Conservation (phyloP, 2,329 filamentous ascomycete species). For the Aureobasidium sp. region DNA sequence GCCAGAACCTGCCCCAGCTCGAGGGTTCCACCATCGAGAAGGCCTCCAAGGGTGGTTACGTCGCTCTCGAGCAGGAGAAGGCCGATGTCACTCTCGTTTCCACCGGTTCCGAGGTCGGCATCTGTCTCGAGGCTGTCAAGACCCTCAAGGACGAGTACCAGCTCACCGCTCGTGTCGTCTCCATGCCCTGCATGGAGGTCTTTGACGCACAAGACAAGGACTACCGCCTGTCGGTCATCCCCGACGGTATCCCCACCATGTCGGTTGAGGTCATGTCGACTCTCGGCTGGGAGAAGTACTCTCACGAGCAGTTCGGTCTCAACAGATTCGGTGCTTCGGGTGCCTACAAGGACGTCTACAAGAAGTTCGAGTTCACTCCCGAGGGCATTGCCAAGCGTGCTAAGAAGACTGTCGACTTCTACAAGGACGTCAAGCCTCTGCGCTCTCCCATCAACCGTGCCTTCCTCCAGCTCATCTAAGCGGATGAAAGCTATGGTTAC, state of each 20-base stretch:
- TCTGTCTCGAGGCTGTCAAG: conserved; percentile 89
- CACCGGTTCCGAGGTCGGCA: conserved; percentile 91
- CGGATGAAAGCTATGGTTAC: conserved; percentile 6
- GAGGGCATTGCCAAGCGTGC: conserved; percentile 96
- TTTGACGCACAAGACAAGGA: conserved; percentile 93
- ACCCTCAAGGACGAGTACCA: conserved; percentile 82
- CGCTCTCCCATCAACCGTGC: conserved; percentile 95
- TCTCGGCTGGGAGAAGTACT: conserved; percentile 97
- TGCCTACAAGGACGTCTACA: conserved; percentile 96
- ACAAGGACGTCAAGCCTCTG: conserved; percentile 82
- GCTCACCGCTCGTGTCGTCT: conserved; percentile 85
- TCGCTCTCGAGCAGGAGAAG: conserved; percentile 73
- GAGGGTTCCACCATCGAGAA: conserved; percentile 87
- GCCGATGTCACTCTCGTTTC: conserved; percentile 86
- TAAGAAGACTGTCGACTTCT: conserved; percentile 87
- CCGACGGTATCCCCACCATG: conserved; percentile 86
- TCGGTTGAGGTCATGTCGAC: conserved; percentile 96
- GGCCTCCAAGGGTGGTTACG: conserved; percentile 92
- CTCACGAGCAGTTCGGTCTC: conserved; percentile 97
- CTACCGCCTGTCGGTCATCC: conserved; percentile 86
- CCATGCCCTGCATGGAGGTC: conserved; percentile 92
- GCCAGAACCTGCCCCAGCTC: conserved; percentile 97
- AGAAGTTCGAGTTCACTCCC: conserved; percentile 99
- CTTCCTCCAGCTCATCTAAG: conserved; percentile 93
- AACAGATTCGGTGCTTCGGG: conserved; percentile 98